These are phyloP conservation scores for Coniferiporia sulphurascens DNA, from an alignment of 1,284 basidiomycete genomes.

Conservation along the genomic window DNA sequence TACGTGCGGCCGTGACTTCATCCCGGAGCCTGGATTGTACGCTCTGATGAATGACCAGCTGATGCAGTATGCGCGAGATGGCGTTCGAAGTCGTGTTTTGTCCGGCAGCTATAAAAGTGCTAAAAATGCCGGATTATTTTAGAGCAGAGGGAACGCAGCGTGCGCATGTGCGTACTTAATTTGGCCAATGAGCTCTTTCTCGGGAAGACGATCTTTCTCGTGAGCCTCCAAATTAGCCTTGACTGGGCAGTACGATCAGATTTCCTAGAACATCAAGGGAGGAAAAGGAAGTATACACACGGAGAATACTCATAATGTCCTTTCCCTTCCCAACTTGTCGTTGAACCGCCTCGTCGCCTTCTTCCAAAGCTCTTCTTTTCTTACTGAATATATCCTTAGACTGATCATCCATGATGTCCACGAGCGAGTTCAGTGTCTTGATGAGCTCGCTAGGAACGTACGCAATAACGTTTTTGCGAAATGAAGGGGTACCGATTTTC, in stretches of 20 bases:
- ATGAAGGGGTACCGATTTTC: conserved; percentile 9
- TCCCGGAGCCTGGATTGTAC: conserved; percentile 27
- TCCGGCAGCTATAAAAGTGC: conserved; percentile 29
- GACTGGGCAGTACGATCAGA: conserved; percentile 21
- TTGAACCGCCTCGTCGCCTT: conserved; percentile 24
- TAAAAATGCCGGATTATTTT: conserved; percentile 9
- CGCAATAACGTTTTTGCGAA: conserved; percentile 7
- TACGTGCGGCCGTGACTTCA: conserved; percentile 25
- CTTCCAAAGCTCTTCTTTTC: conserved; percentile 24
- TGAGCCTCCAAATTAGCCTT: conserved; percentile 27
- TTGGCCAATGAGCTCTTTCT: conserved; percentile 30
- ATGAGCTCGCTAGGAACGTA: neutral
- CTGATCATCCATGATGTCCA: conserved; percentile 13
- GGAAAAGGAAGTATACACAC: conserved; percentile 18
- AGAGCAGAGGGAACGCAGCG: neutral
- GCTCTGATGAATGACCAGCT: conserved; percentile 25
- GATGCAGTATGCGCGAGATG: conserved; percentile 25
- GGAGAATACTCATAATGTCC: conserved; percentile 31
- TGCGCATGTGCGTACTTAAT: conserved; percentile 30
- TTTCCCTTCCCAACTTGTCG: conserved; percentile 27
- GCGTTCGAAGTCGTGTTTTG: conserved; percentile 29
- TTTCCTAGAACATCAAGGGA: too few relatives aligned
- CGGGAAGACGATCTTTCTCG: conserved; percentile 26
- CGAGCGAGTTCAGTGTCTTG: neutral
- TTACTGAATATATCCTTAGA: conserved; percentile 13